Conservation (phyloP, 2,329 filamentous ascomycete species). For the Beauveria rudraprayagi region DNA sequence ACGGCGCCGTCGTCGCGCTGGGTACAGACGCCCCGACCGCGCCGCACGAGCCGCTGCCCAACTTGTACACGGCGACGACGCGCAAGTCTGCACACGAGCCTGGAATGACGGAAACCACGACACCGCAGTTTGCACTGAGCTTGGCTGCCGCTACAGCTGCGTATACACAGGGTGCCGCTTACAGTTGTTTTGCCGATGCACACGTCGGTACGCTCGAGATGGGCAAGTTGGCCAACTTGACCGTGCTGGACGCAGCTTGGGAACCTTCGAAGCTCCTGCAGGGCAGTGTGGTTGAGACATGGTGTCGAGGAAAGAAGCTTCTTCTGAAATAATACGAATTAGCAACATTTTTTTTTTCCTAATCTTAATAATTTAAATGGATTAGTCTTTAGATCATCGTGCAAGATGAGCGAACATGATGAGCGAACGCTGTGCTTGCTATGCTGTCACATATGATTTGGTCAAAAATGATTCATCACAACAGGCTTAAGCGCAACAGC, state of each 20-base stretch:
- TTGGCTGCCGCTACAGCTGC: conserved; percentile 41
- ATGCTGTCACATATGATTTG: no score
- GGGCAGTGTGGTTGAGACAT: conserved; percentile 42
- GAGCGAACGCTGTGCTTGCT: no score
- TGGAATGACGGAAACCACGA: conserved; percentile 30
- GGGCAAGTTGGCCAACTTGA: conserved; percentile 49
- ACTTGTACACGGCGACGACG: conserved; percentile 48
- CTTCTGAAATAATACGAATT: no score
- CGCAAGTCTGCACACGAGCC: conserved; percentile 40
- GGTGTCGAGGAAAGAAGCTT: conserved; percentile 20
- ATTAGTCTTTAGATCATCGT: no score
- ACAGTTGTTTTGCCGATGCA: conserved; percentile 42
- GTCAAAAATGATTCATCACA: no score
- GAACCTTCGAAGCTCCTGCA: conserved; percentile 36
- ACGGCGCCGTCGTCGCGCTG: conserved; percentile 42
- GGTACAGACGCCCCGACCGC: conserved; percentile 49
- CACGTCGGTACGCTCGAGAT: conserved; percentile 39
- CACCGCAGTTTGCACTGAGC: conserved; percentile 42
- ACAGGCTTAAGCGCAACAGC: no score
- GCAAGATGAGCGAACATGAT: no score
- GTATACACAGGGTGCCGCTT: conserved; percentile 42
- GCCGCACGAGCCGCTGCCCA: conserved; percentile 39
- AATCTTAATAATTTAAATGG: no score
- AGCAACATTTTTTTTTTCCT: no score
- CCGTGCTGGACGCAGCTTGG: conserved; percentile 38